Percentiles rank a stretch among this genome's conserved stretches.
Conservation (phyloP, 352 stramenopile genomes). For the Phytophthora cactorum region DNA sequence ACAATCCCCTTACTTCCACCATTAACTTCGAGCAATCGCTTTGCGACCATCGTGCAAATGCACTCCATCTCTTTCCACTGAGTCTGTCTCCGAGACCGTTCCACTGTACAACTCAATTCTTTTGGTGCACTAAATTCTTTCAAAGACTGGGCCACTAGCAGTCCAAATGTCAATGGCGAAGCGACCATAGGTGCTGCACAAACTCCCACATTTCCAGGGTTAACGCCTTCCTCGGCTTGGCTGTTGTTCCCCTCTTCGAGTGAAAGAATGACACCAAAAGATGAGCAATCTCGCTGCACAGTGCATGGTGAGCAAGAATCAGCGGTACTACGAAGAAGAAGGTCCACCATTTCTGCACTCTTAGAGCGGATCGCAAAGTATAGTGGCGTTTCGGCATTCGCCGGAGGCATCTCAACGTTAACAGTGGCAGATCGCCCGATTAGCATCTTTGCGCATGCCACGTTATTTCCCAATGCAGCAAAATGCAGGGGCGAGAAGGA, state of each 20-base stretch:
- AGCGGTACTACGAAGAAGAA: constrained; percentile 51
- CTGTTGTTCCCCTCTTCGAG: not conserved
- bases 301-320: constrained; percentile 51
- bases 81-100: constrained; percentile 25
- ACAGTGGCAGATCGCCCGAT: constrained; percentile 41
- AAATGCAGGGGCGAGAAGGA: constrained; percentile 72
- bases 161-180: constrained; percentile 56
- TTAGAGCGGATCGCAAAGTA: constrained; percentile 70
- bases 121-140: constrained; percentile 35
- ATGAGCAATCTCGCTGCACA: constrained; percentile 43
- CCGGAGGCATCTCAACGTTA: constrained; percentile 44
- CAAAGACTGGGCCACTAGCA: constrained; percentile 43
- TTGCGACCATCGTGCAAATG: constrained; percentile 49
- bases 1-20: constrained; percentile 50
- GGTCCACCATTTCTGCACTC: constrained; percentile 50
- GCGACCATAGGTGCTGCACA: constrained; percentile 20
- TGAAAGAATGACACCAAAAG: constrained; percentile 43
- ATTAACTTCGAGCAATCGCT: constrained; percentile 39
- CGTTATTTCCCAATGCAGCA: constrained; percentile 46
- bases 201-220: not conserved
- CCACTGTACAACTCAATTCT: constrained; percentile 21
- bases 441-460: constrained; percentile 52
- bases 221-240: not conserved
- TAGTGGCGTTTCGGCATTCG: constrained; percentile 52
- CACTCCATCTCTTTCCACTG: constrained; percentile 49